Evolutionary conservation across 2,329 filamentous ascomycete genomes (phyloP).

Genomic region (Gnomoniopsis smithogilvyi): DNA sequence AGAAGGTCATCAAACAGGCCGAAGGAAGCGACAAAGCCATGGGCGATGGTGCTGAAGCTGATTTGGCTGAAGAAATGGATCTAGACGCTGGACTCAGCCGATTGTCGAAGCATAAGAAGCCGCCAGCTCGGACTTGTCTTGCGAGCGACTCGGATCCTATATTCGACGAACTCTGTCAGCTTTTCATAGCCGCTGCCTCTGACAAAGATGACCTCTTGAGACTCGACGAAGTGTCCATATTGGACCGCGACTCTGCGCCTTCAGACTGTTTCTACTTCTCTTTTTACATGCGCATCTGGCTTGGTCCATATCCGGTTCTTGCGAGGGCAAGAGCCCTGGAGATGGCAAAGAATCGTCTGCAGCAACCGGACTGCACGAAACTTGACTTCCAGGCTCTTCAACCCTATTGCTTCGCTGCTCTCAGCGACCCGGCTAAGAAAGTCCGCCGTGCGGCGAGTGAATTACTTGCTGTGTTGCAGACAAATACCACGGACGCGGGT

Average conservation of each 20-base stretch:
- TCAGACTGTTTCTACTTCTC: constrained; percentile 66
- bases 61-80: constrained; percentile 31
- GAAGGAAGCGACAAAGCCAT: constrained; percentile 47
- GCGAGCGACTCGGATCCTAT: constrained; percentile 46
- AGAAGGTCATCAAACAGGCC: constrained; percentile 35
- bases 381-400: constrained; percentile 74
- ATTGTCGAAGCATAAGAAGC: constrained; percentile 27
- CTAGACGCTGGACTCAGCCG: constrained; percentile 37
- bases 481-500: constrained; percentile 26
- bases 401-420: constrained; percentile 75
- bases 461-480: constrained; percentile 53
- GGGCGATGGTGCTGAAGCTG: constrained; percentile 30
- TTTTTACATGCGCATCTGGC: constrained; percentile 75
- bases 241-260: constrained; percentile 52
- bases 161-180: constrained; percentile 56
- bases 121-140: constrained; percentile 46
- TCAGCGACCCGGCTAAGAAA: constrained; percentile 71
- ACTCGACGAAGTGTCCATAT: constrained; percentile 53
- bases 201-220: constrained; percentile 40
- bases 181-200: constrained; percentile 54
- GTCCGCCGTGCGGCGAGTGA: constrained; percentile 74
- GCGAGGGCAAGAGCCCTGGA: constrained; percentile 68
- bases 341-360: constrained; percentile 56
- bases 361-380: constrained; percentile 42
- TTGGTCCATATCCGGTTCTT: constrained; percentile 64